phyloP scores from a whole-genome alignment of 2,329 filamentous ascomycete species.

The Fusarium pseudonygamai region DNA sequence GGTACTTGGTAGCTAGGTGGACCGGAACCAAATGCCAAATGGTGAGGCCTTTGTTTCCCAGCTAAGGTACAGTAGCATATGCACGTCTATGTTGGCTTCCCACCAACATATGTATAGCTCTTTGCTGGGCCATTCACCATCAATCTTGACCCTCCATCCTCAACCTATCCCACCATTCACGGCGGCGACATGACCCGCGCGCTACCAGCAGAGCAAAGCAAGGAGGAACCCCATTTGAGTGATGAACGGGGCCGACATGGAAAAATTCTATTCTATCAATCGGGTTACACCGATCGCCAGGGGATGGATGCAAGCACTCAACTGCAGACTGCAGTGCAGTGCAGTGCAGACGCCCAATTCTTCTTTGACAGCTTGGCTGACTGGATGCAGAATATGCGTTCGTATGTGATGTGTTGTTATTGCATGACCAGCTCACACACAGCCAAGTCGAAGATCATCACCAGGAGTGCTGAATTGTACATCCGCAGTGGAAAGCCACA shows the following conservation, averaged over 20 bases:
- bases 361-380: conserved; percentile 32
- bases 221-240: background rate
- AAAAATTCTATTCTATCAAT: conserved; percentile 23
- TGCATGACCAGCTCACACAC: conserved; percentile 27
- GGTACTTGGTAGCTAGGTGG: background rate
- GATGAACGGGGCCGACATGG: conserved; percentile 1
- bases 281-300: conserved; percentile 27
- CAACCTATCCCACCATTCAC: conserved; percentile 24
- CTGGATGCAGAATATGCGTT: conserved; percentile 21
- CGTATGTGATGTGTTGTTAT: conserved; percentile 37
- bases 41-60: conserved; percentile 35
- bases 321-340: conserved; percentile 5
- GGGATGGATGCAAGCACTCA: conserved; percentile 38
- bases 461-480: background rate
- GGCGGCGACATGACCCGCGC: conserved; percentile 32
- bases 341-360: conserved; percentile 12
- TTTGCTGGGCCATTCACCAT: conserved; percentile 23
- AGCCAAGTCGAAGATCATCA: background rate
- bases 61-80: background rate
- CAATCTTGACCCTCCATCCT: conserved; percentile 28
- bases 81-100: conserved; percentile 14
- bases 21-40: background rate
- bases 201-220: conserved; percentile 24
- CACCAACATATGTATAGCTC: conserved; percentile 19
- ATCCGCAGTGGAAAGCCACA: background rate